These are phyloP conservation scores for Huntiella omanensis DNA, from an alignment of 2,329 filamentous ascomycete genomes.

Conservation along the genomic window DNA sequence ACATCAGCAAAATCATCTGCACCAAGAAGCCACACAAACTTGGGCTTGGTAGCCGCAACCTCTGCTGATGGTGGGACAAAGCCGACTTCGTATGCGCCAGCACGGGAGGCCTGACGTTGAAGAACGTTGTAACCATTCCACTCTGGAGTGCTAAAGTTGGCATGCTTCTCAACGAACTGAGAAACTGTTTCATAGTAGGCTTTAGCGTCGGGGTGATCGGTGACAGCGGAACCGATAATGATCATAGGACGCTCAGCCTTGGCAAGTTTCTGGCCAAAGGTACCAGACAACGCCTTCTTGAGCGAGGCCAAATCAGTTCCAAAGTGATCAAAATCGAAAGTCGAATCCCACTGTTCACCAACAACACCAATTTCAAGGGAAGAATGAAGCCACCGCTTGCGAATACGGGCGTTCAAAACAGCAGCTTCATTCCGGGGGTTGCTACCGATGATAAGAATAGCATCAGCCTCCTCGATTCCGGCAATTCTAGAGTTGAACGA, in stretches of 20 bases:
- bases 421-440: conserved; percentile 93
- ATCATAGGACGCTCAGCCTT: conserved; percentile 89
- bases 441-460: conserved; percentile 79
- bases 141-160: conserved; percentile 72
- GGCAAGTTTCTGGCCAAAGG: conserved; percentile 84
- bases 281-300: conserved; percentile 67
- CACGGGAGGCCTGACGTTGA: conserved; percentile 79
- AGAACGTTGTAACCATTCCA: conserved; percentile 98
- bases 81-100: conserved; percentile 87
- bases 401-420: conserved; percentile 85
- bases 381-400: conserved; percentile 93
- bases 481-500: conserved; percentile 90
- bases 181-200: conserved; percentile 85
- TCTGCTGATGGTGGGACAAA: conserved; percentile 71
- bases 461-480: conserved; percentile 85
- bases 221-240: conserved; percentile 78
- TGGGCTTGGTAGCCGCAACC: conserved; percentile 70
- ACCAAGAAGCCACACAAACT: conserved; percentile 92
- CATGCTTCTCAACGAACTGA: conserved; percentile 81
- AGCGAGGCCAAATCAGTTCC: conserved; percentile 61
- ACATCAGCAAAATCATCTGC: conserved; percentile 74
- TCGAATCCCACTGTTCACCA: conserved; percentile 80
- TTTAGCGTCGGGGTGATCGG: conserved; percentile 80
- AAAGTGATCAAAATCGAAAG: conserved; percentile 86
- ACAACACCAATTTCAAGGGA: conserved; percentile 85